Evolutionary conservation across 169 alveolate genomes (phyloP), one percentile per base, ranked within the genome.

Genomic region (Plasmodium vivax): DNA sequence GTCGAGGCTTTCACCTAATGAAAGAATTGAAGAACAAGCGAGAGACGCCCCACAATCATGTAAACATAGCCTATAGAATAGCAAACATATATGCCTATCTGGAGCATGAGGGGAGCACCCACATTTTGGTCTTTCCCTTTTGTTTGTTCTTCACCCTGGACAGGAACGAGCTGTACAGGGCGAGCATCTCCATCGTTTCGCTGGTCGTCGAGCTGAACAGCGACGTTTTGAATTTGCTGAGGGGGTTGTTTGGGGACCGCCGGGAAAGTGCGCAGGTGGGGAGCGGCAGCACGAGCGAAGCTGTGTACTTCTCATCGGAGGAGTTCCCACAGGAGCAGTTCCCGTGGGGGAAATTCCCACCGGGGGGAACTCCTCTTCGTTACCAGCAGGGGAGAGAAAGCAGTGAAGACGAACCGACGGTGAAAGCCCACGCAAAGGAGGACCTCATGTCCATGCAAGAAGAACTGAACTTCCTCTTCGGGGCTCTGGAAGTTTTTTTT

Each of bases 1-100:
- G 34, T 36, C 8, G 7, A 0, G 9, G 38, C 3, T 38, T 16
- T 77, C 30, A 23, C 51, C 51, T 77, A 19, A 4, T 19, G 72
- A 27, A 82, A 56, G 14, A 56, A 51, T 54, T 82, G 12, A 51
- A 56, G 45, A 82, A 6, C n/a, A 82, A n/a, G 4, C 36, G 34
- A 51, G 30, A 9, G 56, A 7, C 5, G 2, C 16, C 10, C 10
- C 34, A 82, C 34, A 58, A 38, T 0, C 72, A 83, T 16, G 34
- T 83, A 6, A 27, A 83, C 45, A 19, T 62, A 1, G n/a, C 27
- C 30, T 83, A 12, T 34, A 83, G 16, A 58, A 51, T 34, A 8
- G 73, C 92, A 7, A 83, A 83, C n/a, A 83, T 83, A 83, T 83
- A 83, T 38, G 4, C 81, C 23, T 83, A 36, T n/a, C 1, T 83